Evolutionary conservation across 257 asterid species (phyloP).

Genomic region (Paulownia fortunei): DNA sequence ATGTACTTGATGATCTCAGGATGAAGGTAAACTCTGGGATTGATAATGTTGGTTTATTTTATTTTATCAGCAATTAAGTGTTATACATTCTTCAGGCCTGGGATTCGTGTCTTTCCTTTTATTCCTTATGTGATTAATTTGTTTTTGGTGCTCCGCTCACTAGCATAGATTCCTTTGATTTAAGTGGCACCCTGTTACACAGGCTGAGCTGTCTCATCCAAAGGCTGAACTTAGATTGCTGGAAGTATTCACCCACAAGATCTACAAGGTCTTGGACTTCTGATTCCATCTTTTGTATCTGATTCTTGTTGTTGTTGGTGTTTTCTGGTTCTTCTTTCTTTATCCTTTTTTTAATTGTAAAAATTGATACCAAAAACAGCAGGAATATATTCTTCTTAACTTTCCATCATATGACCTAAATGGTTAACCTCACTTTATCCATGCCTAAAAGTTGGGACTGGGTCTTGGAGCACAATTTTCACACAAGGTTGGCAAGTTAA

Average conservation of each 20-base stretch:
- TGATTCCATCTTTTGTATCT: conserved; percentile 23
- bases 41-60: conserved; percentile 21
- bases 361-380: background rate
- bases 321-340: background rate
- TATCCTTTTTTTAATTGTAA: background rate
- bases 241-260: conserved; percentile 67
- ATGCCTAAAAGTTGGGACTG: background rate
- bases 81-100: conserved; percentile 9
- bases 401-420: background rate
- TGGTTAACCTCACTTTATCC: background rate
- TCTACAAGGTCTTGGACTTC: conserved; percentile 57
- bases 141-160: conserved; percentile 23
- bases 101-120: conserved; percentile 16
- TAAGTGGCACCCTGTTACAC: conserved; percentile 22
- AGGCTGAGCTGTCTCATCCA: conserved; percentile 68
- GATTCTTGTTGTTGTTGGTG: conserved; percentile 18
- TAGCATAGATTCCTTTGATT: conserved; percentile 25
- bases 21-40: conserved; percentile 44
- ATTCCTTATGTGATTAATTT: conserved; percentile 5
- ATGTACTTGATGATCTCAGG: conserved; percentile 59
- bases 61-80: conserved; percentile 9
- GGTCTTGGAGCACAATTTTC: background rate
- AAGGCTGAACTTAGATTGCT: conserved; percentile 68
- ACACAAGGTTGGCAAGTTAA: background rate
- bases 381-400: background rate